Conservation (phyloP, 352 stramenopile genomes). For the Phytophthora ohioensis region DNA sequence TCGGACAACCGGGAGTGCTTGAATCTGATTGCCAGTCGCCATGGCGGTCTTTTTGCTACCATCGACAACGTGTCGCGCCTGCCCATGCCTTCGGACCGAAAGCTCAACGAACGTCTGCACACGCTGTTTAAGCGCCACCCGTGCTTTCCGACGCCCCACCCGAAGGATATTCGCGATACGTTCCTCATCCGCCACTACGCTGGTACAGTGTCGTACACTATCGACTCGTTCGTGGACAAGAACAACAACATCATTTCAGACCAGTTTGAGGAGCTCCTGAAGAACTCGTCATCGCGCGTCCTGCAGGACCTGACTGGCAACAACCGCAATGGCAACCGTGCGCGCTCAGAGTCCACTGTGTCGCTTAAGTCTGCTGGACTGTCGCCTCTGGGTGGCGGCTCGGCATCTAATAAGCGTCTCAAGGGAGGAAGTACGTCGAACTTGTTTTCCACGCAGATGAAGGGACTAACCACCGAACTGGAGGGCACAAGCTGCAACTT, state of each 20-base stretch:
- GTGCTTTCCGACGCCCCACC: conserved; percentile 87
- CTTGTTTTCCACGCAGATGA: conserved; percentile 88
- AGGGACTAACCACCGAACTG: conserved; percentile 83
- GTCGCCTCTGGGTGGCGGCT: conserved; percentile 44
- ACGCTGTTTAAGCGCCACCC: conserved; percentile 84
- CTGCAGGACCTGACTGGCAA: conserved; percentile 74
- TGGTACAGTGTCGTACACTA: conserved; percentile 85
- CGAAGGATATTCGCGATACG: conserved; percentile 84
- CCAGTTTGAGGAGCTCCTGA: conserved; percentile 89
- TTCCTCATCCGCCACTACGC: conserved; percentile 90
- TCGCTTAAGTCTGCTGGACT: conserved; percentile 55
- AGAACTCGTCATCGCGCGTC: conserved; percentile 77
- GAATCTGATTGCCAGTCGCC: conserved; percentile 83
- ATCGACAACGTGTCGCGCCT: conserved; percentile 88
- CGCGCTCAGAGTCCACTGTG: conserved; percentile 53
- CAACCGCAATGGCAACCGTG: conserved; percentile 45
- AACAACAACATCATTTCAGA: conserved; percentile 93
- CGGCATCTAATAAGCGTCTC: conserved; percentile 60
- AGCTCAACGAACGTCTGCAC: conserved; percentile 86
- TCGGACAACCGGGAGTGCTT: conserved; percentile 89
- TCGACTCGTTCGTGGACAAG: conserved; percentile 90
- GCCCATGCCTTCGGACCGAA: conserved; percentile 89
- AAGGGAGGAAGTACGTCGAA: conserved; percentile 79
- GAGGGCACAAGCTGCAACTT: conserved; percentile 93
- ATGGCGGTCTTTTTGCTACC: conserved; percentile 84